Conservation (phyloP, 495 filamentous ascomycete genomes). For the Cairneyella variabilis region DNA sequence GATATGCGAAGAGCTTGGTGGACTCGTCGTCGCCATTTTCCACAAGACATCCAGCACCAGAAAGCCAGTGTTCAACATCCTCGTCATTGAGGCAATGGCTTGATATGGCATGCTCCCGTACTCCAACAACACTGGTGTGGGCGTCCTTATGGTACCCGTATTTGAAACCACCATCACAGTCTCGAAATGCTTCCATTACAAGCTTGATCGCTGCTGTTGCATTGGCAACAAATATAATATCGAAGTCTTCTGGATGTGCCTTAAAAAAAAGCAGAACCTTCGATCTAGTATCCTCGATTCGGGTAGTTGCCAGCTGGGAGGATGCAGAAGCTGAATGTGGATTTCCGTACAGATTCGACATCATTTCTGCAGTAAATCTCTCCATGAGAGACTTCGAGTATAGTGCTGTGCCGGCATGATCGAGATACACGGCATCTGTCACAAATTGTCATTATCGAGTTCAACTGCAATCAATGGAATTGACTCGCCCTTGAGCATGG, state of each 20-base stretch:
- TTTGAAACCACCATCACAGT: constrained; percentile 62
- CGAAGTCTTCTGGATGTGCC: constrained; percentile 78
- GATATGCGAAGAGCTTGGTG: constrained; percentile 67
- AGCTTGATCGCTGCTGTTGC: constrained; percentile 89
- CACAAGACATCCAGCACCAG: constrained; percentile 21
- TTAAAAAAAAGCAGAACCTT: constrained; percentile 75
- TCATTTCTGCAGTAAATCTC: constrained; percentile 70
- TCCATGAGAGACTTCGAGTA: constrained; percentile 82
- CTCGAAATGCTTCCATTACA: constrained; percentile 69
- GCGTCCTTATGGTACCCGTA: constrained; percentile 81
- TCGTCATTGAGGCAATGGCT: constrained; percentile 65
- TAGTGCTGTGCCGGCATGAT: constrained; percentile 86
- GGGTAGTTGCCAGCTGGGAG: constrained; percentile 68
- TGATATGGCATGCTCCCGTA: constrained; percentile 64
- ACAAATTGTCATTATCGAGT: constrained; percentile 3
- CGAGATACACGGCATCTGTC: constrained; percentile 75
- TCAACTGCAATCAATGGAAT: background rate
- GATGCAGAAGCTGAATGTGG: constrained; percentile 84
- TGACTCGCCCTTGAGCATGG: constrained; percentile 70
- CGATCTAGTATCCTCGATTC: constrained; percentile 73
- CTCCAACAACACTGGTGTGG: constrained; percentile 86
- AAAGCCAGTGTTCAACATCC: constrained; percentile 68
- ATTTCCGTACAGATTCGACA: constrained; percentile 78
- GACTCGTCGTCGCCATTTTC: background rate
- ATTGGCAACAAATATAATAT: constrained; percentile 89